phyloP scores from a whole-genome alignment of 164 flowering plant species.

The Vitis vinifera region DNA sequence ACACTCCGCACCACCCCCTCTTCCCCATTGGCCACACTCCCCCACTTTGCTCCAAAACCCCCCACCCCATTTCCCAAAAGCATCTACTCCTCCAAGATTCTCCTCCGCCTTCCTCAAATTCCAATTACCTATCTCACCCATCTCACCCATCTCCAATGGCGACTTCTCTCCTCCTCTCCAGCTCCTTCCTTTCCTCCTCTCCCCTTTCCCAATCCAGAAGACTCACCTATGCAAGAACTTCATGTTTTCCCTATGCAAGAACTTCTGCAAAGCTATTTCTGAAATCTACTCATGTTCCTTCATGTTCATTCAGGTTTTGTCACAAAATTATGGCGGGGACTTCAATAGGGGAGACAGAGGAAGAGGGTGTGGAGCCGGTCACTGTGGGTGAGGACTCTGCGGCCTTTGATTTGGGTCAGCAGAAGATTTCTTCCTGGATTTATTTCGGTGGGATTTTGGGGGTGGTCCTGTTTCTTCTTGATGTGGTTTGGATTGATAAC shows the following conservation, averaged over 20 bases:
- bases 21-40: background rate
- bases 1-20: no score
- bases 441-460: slow-evolving; percentile 71
- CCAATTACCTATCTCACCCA: no score
- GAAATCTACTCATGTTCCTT: no score
- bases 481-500: slow-evolving; percentile 81
- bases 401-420: slow-evolving; percentile 56
- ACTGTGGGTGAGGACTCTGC: slow-evolving; percentile 86
- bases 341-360: background rate
- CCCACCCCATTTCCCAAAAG: no score
- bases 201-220: background rate
- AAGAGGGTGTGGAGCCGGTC: background rate
- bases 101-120: no score
- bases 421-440: slow-evolving; percentile 82
- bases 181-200: background rate
- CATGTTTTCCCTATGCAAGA: no score
- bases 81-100: no score
- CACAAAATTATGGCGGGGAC: background rate
- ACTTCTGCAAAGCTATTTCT: no score
- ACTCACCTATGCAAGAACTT: background rate
- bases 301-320: no score
- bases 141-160: background rate
- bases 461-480: slow-evolving; percentile 61
- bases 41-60: no score
- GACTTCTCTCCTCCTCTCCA: slow-evolving; percentile 4